Evolutionary conservation across 2,329 filamentous ascomycete genomes (phyloP).

Genomic region (Coleophoma cylindrospora): DNA sequence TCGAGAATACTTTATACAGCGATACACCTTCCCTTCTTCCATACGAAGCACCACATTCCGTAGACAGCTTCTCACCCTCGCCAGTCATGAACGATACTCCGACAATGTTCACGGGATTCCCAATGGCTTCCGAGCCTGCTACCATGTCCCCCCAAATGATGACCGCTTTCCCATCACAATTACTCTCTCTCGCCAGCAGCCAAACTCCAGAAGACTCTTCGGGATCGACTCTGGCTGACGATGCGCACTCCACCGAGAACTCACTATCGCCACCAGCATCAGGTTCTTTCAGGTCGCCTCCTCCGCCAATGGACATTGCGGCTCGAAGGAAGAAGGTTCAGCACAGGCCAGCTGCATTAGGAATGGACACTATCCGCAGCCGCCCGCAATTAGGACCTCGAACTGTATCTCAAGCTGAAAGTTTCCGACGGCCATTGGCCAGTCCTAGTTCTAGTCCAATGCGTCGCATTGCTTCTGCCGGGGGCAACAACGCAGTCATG

Average conservation of each 20-base stretch:
- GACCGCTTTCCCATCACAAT: constrained; percentile 18
- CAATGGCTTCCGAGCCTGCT: constrained; percentile 5
- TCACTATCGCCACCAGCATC: constrained; percentile 18
- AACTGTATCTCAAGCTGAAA: constrained; percentile 24
- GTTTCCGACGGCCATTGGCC: constrained; percentile 18
- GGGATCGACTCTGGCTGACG: constrained; percentile 2
- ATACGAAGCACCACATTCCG: constrained; percentile 10
- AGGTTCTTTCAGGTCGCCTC: constrained; percentile 21
- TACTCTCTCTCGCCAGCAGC: constrained; percentile 9
- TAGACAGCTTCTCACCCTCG: not conserved
- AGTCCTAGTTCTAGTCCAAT: constrained; percentile 23
- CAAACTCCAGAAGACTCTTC: constrained; percentile 12
- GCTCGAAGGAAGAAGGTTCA: constrained; percentile 25
- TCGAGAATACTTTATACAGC: constrained; percentile 1
- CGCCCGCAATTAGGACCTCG: constrained; percentile 22
- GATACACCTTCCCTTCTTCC: constrained; percentile 5
- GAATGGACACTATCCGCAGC: constrained; percentile 16
- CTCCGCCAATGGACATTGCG: constrained; percentile 24
- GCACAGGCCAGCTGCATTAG: constrained; percentile 22
- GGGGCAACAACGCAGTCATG: constrained; percentile 21
- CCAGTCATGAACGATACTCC: constrained; percentile 11
- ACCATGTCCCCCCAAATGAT: constrained; percentile 8
- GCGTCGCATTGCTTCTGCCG: constrained; percentile 25
- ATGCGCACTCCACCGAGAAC: constrained; percentile 11
- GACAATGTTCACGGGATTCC: constrained; percentile 14